These are phyloP conservation scores for Penicillium fuscoglaucum DNA, from an alignment of 2,329 filamentous ascomycete genomes.

Conservation along the genomic window DNA sequence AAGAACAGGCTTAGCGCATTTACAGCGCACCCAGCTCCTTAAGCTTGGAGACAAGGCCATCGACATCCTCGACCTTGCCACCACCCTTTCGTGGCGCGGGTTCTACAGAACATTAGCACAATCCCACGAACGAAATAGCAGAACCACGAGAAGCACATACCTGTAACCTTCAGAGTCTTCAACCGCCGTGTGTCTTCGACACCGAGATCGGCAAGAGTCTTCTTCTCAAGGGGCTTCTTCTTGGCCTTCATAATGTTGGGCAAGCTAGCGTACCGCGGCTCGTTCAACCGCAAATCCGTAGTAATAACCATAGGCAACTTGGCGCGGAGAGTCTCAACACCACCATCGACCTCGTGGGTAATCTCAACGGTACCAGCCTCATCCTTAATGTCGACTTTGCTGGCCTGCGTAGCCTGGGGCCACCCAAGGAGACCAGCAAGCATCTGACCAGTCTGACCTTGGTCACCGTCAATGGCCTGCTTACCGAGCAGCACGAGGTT, in stretches of 20 bases:
- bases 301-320: constrained; percentile 92
- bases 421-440: constrained; percentile 87
- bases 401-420: constrained; percentile 93
- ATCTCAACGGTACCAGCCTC: constrained; percentile 71
- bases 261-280: constrained; percentile 90
- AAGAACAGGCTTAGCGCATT: constrained; percentile 12
- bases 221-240: constrained; percentile 98
- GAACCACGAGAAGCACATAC: constrained; percentile 51
- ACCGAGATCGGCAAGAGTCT: constrained; percentile 78
- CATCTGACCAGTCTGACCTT: constrained; percentile 97
- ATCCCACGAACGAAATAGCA: constrained; percentile 4
- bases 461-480: constrained; percentile 97
- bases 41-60: constrained; percentile 87
- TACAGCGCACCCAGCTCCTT: constrained; percentile 94
- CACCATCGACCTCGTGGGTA: constrained; percentile 90
- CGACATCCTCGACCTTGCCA: constrained; percentile 95
- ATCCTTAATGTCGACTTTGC: constrained; percentile 72
- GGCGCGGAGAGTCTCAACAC: constrained; percentile 82
- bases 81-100: constrained; percentile 85
- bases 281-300: constrained; percentile 90
- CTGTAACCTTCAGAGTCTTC: constrained; percentile 85
- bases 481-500: constrained; percentile 95
- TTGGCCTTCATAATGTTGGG: constrained; percentile 99
- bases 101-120: constrained; percentile 54
- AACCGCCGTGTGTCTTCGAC: constrained; percentile 72